phyloP scores from a whole-genome alignment of 2,329 filamentous ascomycete species.

The Alternaria panax region DNA sequence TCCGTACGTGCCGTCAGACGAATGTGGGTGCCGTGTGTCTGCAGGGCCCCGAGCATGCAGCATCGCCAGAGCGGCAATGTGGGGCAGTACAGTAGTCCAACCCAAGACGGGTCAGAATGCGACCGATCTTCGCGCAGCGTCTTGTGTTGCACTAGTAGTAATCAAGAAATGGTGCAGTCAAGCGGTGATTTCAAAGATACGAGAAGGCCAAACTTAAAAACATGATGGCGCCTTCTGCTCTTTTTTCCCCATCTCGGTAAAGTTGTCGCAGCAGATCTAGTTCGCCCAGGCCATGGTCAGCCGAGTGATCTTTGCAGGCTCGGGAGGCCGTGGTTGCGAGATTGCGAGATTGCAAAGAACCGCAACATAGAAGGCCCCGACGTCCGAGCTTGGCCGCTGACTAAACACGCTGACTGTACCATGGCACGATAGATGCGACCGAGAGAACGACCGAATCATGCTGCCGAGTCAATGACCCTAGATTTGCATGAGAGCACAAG shows the following conservation, averaged over 20 bases:
- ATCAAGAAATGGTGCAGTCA: not conserved
- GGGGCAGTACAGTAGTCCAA: constrained; percentile 1
- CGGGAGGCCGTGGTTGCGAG: not conserved
- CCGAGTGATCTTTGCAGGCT: not conserved
- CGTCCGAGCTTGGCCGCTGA: not conserved
- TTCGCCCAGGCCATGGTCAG: not conserved
- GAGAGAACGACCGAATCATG: constrained; percentile 1
- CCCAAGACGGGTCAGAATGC: constrained; percentile 11
- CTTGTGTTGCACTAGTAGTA: constrained; percentile 6
- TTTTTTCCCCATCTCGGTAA: not conserved
- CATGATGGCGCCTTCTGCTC: not conserved
- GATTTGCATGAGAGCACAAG: not conserved
- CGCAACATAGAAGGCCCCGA: not conserved
- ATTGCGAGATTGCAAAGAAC: not conserved
- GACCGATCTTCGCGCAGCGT: constrained; percentile 18
- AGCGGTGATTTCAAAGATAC: not conserved
- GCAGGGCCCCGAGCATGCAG: constrained; percentile 1
- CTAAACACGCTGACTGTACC: not conserved
- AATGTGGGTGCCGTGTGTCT: not conserved
- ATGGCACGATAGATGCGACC: not conserved
- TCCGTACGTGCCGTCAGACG: not conserved
- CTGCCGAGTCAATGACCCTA: not conserved
- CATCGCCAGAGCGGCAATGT: constrained; percentile 1
- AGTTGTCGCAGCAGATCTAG: not conserved
- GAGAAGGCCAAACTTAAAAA: not conserved